Evolutionary conservation across 2,329 filamentous ascomycete species (phyloP), one percentile per base, ranked within the genome.

Genomic region (Aspergillus luchuensis): DNA sequence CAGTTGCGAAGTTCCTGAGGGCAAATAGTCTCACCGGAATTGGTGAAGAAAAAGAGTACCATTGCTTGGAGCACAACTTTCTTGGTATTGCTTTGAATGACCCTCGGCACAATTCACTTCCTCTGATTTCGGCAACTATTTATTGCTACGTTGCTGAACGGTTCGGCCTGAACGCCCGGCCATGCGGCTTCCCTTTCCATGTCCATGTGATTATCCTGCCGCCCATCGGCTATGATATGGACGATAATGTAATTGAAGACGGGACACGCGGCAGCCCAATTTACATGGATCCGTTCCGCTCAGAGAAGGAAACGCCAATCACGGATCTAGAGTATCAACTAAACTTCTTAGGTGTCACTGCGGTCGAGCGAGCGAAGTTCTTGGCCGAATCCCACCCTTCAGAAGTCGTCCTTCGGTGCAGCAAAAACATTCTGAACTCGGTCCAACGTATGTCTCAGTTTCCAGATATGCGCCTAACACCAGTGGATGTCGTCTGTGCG

Each of bases 111-210:
- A 88, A 91, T 28, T 94, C 92, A 1, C 82, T 97, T 8, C 95
- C 94, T 1, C 83, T 97, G 54, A 89, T 97, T 63, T 95, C 92
- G 1, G 89, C 89, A 58, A 89, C 89, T 61, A 96, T 98, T 63
- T 99, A 89, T 76, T 95, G 90, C 71, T 88, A 87, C 59, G 75
- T 98, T 15, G 93, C 92, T 0, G 83, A 85, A 57, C 84, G 90
- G 39, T 73, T 97, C 11, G 90, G 89, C 1, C 76, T 99, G 50
- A 84, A 89, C 67, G 91, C 93, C 0, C 86, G 87, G 36, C 92
- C 91, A 57, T 94, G 91, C 67, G 88, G 89, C 47, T 91, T 94
- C 69, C 92, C 94, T 3, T 90, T 87, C 65, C 92, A 97, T 72
- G 91, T 97, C 13, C 89, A 96, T 71, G 90, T 87, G 17, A 87